A percentile compares a stretch with the other conserved stretches of the same genome.
Evolutionary conservation across 305 asterid genomes (phyloP).

Genomic region (Plantago coronopus): DNA sequence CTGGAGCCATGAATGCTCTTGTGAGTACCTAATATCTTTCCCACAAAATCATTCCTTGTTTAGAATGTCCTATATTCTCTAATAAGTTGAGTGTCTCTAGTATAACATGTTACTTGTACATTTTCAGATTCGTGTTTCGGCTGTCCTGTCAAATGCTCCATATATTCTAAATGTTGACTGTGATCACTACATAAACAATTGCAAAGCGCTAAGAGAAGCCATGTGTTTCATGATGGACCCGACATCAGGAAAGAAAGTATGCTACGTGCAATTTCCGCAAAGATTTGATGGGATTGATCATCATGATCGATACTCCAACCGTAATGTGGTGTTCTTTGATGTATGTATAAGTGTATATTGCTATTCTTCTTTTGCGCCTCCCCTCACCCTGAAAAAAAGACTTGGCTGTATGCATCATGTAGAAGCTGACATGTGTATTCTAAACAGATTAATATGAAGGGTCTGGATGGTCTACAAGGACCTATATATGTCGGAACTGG

Average conservation of each 20-base stretch:
- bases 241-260: conserved; percentile 69
- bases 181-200: conserved; percentile 85
- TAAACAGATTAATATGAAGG: conserved; percentile 86
- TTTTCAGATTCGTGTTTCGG: conserved; percentile 74
- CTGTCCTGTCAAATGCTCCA: conserved; percentile 83
- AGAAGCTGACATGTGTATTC: conserved; percentile 23
- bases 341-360: conserved; percentile 52
- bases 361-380: conserved; percentile 5
- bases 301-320: conserved; percentile 83
- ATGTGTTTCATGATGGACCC: conserved; percentile 98
- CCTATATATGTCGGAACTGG: conserved; percentile 92
- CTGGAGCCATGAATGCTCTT: conserved; percentile 94
- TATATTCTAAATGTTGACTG: conserved; percentile 80
- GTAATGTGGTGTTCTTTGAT: conserved; percentile 83
- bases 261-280: conserved; percentile 89
- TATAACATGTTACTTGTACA: not conserved
- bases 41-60: not conserved
- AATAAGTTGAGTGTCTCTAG: conserved; percentile 3
- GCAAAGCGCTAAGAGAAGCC: conserved; percentile 85
- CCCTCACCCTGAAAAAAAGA: no score
- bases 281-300: conserved; percentile 87
- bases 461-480: conserved; percentile 91
- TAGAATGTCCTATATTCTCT: not conserved
- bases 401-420: conserved; percentile 10
- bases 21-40: conserved; percentile 27